A percentile compares a stretch with the other conserved stretches of the same genome.
These are phyloP conservation scores for Lagenidium sp. DNA, from an alignment of 352 stramenopile species.

Conservation along the genomic window DNA sequence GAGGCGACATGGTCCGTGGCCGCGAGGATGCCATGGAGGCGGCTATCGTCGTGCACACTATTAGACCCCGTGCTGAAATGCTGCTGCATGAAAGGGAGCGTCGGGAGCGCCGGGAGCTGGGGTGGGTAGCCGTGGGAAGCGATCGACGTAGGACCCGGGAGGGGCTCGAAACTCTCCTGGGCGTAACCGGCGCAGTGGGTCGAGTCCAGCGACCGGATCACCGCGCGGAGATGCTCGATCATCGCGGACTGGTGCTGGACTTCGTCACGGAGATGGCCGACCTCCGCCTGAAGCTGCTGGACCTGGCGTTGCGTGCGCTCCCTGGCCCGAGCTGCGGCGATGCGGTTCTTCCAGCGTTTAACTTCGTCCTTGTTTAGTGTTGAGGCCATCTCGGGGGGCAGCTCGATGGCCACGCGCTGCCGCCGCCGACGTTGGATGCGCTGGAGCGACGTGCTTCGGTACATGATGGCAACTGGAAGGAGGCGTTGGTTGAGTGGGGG, in stretches of 20 bases:
- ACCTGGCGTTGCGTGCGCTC: slow-evolving; percentile 42
- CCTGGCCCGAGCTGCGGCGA: slow-evolving; percentile 45
- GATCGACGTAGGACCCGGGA: too few species aligned
- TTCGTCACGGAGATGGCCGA: slow-evolving; percentile 42
- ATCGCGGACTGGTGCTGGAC: slow-evolving; percentile 44
- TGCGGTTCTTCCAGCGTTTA: slow-evolving; percentile 62
- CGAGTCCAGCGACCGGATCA: slow-evolving; percentile 17
- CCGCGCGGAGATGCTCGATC: slow-evolving; percentile 10
- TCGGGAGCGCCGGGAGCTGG: too few species aligned
- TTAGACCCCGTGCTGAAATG: too few species aligned
- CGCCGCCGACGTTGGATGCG: slow-evolving; percentile 11
- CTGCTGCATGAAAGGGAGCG: too few species aligned
- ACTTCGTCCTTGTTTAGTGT: slow-evolving; percentile 38
- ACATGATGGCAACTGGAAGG: too few species aligned
- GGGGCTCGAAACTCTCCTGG: too few species aligned
- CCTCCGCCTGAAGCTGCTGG: slow-evolving; percentile 33
- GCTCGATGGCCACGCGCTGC: slow-evolving; percentile 34
- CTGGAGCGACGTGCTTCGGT: too few species aligned
- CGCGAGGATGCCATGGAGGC: too few species aligned
- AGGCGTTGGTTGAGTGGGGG: too few species aligned
- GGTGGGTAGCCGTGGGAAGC: too few species aligned
- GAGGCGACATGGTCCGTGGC: too few species aligned
- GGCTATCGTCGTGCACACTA: too few species aligned
- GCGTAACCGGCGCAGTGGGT: not conserved
- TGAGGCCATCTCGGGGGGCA: slow-evolving; percentile 26